These are phyloP conservation scores for Hymenoscyphus fructigenus DNA, from an alignment of 2,329 filamentous ascomycete species.

Conservation along the genomic window DNA sequence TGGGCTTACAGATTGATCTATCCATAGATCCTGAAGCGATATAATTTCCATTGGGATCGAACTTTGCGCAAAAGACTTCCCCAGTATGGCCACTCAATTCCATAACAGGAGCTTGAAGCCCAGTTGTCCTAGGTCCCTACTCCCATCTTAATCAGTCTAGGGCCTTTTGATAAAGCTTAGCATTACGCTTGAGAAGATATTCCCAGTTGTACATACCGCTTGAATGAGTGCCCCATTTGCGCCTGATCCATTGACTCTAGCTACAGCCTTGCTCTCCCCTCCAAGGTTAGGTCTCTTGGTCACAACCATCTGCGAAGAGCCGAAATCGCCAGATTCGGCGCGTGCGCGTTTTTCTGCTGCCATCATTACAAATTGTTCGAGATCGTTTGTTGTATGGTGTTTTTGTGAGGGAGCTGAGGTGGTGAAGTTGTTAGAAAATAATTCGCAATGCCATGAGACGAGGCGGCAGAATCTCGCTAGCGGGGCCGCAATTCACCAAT, in stretches of 20 bases:
- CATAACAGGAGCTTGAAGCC: constrained; percentile 88
- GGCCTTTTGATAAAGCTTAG: constrained; percentile 21
- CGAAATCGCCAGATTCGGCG: constrained; percentile 74
- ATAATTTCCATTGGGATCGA: constrained; percentile 82
- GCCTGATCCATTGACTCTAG: constrained; percentile 54
- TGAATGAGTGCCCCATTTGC: constrained; percentile 65
- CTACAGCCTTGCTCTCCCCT: constrained; percentile 49
- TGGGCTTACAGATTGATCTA: constrained; percentile 72
- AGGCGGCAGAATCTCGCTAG: constrained; percentile 13
- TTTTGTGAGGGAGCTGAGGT: neutral
- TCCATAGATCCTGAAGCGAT: constrained; percentile 98
- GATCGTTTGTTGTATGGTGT: neutral
- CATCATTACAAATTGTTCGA: constrained; percentile 52
- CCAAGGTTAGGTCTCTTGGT: constrained; percentile 84
- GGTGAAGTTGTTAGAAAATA: constrained; percentile 12
- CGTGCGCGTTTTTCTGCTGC: constrained; percentile 82
- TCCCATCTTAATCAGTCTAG: constrained; percentile 27
- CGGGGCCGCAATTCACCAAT: constrained; percentile 7
- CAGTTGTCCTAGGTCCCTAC: constrained; percentile 76
- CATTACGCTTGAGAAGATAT: constrained; percentile 14
- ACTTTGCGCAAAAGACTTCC: constrained; percentile 87
- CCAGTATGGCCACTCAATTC: constrained; percentile 80
- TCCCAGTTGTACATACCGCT: constrained; percentile 51
- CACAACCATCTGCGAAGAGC: constrained; percentile 68
- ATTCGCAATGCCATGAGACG: constrained; percentile 6